These are phyloP conservation scores for Termitomyces sp. DNA, from an alignment of 768 basidiomycete species.

Conservation along the genomic window DNA sequence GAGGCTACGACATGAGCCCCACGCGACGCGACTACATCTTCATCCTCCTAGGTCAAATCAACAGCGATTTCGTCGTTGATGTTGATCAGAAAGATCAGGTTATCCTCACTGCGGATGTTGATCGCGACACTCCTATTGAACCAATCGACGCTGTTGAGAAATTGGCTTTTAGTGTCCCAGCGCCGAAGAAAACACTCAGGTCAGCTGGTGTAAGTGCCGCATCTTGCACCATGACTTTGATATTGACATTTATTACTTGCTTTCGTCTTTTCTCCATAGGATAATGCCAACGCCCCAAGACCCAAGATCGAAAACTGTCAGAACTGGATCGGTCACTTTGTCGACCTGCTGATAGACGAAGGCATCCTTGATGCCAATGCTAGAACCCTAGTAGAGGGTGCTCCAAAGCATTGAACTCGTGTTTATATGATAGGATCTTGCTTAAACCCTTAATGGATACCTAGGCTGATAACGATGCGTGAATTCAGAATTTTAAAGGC, in stretches of 20 bases:
- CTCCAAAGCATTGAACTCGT: not conserved
- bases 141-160: not conserved
- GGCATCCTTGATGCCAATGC: not conserved
- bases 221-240: not conserved
- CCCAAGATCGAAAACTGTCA: slow-evolving; percentile 6
- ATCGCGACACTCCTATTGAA: not conserved
- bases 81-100: not conserved
- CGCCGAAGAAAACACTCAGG: not conserved
- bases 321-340: slow-evolving; percentile 5
- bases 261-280: not conserved
- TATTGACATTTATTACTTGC: not conserved
- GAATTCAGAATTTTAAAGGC: no score
- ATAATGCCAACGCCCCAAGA: not conserved
- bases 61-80: not conserved
- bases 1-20: slow-evolving; percentile 4
- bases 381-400: not conserved
- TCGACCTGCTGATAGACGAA: not conserved
- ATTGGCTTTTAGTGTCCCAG: not conserved
- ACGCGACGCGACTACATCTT: not conserved
- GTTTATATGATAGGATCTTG: not conserved
- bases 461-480: no score
- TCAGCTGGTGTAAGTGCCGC: slow-evolving; percentile 2
- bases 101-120: not conserved
- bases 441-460: no score
- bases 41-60: slow-evolving; percentile 1